Evolutionary conservation across 2,329 filamentous ascomycete genomes (phyloP).

Genomic region (Fusarium zealandicum): DNA sequence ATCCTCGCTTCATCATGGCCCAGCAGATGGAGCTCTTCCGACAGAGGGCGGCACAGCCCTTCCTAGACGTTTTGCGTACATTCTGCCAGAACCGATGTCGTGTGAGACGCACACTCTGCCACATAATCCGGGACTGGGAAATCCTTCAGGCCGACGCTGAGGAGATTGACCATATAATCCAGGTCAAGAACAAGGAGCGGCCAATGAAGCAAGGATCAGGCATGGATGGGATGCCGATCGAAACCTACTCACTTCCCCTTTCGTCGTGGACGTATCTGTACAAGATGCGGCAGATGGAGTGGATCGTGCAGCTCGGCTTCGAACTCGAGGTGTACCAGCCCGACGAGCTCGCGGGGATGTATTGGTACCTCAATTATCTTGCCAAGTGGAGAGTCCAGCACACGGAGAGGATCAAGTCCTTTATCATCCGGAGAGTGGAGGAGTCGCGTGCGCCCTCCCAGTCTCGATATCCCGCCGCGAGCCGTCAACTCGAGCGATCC

Average conservation of each 20-base stretch:
- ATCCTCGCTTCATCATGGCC: constrained; percentile 77
- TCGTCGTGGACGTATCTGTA: constrained; percentile 91
- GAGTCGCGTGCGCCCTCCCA: constrained; percentile 29
- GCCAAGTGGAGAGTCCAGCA: constrained; percentile 73
- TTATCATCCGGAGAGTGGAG: constrained; percentile 57
- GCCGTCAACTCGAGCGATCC: constrained; percentile 56
- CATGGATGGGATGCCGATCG: constrained; percentile 49
- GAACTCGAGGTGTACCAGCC: constrained; percentile 89
- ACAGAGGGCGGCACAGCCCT: constrained; percentile 69
- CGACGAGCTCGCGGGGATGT: constrained; percentile 87
- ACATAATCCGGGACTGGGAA: constrained; percentile 85
- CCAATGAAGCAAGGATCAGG: constrained; percentile 59
- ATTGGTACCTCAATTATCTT: constrained; percentile 84
- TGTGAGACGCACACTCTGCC: constrained; percentile 86
- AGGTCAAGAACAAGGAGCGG: constrained; percentile 66
- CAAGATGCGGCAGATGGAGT: constrained; percentile 88
- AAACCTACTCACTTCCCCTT: constrained; percentile 73
- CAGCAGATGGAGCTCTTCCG: constrained; percentile 75
- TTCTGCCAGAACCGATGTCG: constrained; percentile 91
- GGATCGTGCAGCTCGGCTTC: constrained; percentile 89
- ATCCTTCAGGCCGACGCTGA: constrained; percentile 82
- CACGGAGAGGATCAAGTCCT: constrained; percentile 74
- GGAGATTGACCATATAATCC: constrained; percentile 74
- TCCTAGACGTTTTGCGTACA: constrained; percentile 82
- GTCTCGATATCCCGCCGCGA: constrained; percentile 40